Evolutionary conservation across 441 rosid species (phyloP).

Genomic region (Aleurites moluccanus): DNA sequence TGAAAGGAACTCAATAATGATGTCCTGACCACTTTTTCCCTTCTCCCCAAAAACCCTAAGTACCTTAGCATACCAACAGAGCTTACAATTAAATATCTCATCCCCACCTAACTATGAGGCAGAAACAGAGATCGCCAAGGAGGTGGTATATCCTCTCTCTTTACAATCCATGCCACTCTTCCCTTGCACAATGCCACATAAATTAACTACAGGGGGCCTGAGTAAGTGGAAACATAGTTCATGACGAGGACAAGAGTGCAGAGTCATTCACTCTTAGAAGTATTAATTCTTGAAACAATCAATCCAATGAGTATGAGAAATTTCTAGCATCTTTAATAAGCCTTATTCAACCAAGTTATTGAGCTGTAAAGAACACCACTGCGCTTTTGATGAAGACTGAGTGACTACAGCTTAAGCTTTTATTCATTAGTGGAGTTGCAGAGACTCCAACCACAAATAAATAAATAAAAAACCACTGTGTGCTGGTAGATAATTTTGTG

Average conservation of each 20-base stretch:
- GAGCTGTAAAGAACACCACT: not conserved
- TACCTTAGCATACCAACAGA: not conserved
- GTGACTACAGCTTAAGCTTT: not conserved
- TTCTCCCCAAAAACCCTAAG: not conserved
- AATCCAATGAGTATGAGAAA: not conserved
- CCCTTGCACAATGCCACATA: not conserved
- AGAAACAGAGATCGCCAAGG: not conserved
- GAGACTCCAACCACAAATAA: not conserved
- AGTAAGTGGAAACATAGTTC: not conserved
- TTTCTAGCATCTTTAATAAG: not conserved
- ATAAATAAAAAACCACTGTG: not conserved
- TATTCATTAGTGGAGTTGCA: not conserved
- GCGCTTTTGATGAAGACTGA: not conserved
- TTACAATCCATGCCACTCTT: not conserved
- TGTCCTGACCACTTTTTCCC: not conserved
- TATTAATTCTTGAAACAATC: not conserved
- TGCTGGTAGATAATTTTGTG: not conserved
- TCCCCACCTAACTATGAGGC: not conserved
- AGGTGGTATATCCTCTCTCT: not conserved
- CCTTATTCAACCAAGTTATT: not conserved
- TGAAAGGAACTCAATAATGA: not conserved
- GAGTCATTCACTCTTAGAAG: not conserved
- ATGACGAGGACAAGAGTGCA: not conserved
- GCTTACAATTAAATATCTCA: not conserved
- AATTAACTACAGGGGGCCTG: too few species aligned